Evolutionary conservation across 2,329 filamentous ascomycete genomes (phyloP), one percentile per base, ranked within the genome.

Genomic region (Phoma sp.): DNA sequence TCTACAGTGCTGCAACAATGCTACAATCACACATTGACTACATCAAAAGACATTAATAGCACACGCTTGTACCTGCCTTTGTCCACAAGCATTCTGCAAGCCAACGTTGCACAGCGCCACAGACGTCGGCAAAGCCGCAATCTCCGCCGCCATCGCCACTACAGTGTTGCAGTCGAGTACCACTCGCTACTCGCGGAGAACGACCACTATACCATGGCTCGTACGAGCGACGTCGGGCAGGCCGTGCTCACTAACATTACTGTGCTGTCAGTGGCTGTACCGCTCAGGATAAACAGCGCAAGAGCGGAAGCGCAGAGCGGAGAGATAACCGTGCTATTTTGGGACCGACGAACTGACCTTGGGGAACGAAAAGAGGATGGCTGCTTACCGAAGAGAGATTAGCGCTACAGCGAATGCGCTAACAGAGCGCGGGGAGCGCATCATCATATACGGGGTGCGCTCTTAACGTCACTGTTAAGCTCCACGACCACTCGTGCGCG

Each of bases 41-140:
- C 7, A 4, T 12, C 9, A 4, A 4, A 12, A 8, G 12, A 29
- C 9, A 29, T 29, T 9, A 10, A 9, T 12, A 4, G 27, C 9
- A 10, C 27, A 29, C 27, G 9, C 27, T 29, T 29, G 27, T 29
- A 10, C 10, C 27, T 29, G 12, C 8, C 25, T 25, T 5, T 25
- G 25, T 25, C 6, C 25, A 25, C 5, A 25, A 25, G 6, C 8
- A 25, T 8, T 8, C 5, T 25, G 6, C 5, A 25, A 25, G 25
- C 25, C 25, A 13, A 55, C n/a, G 29, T 45, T 38, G 13, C 29
- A 40, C 45, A 45, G 33, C 24, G 35, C 39, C 45, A 49, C 40
- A 45, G 40, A 31, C 36, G 51, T 48, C 40, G 25, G n/a, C 21
- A 49, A 31, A 55, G 45, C 45, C 45, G 39, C 40, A 44, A 24